Evolutionary conservation across 2,329 filamentous ascomycete species (phyloP).

Genomic region (Sporothrix sp.): DNA sequence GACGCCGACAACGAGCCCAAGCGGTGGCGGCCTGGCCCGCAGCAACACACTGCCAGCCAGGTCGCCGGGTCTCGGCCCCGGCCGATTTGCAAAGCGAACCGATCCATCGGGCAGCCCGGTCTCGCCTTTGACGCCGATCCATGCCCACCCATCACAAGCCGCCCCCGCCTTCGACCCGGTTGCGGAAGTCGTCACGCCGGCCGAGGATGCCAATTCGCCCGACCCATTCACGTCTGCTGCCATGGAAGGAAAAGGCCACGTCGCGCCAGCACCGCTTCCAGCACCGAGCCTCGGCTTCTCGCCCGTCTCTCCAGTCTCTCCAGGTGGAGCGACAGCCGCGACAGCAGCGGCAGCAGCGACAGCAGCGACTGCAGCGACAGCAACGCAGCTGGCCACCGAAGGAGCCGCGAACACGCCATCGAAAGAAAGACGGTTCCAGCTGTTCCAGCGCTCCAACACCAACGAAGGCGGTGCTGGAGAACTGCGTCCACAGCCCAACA

Average conservation of each 20-base stretch:
- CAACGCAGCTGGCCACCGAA: constrained; percentile 51
- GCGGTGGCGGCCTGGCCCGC: constrained; percentile 39
- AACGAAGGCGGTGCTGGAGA: constrained; percentile 42
- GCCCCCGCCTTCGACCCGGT: constrained; percentile 34
- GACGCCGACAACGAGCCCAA: constrained; percentile 34
- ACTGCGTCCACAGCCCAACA: constrained; percentile 66
- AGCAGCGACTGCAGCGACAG: constrained; percentile 46
- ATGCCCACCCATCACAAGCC: constrained; percentile 34
- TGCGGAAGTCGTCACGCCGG: constrained; percentile 27
- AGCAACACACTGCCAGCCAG: constrained; percentile 92
- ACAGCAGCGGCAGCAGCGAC: neutral
- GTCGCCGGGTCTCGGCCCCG: constrained; percentile 60
- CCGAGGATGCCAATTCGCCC: constrained; percentile 19
- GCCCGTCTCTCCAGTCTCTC: constrained; percentile 6
- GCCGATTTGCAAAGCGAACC: constrained; percentile 47
- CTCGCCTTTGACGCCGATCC: constrained; percentile 28
- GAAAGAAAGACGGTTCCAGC: constrained; percentile 57
- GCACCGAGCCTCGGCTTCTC: constrained; percentile 3
- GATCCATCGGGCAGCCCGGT: constrained; percentile 25
- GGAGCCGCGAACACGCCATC: constrained; percentile 38
- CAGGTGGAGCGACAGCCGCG: constrained; percentile 18
- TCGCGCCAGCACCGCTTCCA: neutral
- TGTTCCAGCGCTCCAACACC: constrained; percentile 62
- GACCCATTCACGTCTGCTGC: constrained; percentile 5
- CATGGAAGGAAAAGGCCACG: neutral